Evolutionary conservation across 2,329 filamentous ascomycete genomes (phyloP).

Genomic region (Microsporum audouinii): DNA sequence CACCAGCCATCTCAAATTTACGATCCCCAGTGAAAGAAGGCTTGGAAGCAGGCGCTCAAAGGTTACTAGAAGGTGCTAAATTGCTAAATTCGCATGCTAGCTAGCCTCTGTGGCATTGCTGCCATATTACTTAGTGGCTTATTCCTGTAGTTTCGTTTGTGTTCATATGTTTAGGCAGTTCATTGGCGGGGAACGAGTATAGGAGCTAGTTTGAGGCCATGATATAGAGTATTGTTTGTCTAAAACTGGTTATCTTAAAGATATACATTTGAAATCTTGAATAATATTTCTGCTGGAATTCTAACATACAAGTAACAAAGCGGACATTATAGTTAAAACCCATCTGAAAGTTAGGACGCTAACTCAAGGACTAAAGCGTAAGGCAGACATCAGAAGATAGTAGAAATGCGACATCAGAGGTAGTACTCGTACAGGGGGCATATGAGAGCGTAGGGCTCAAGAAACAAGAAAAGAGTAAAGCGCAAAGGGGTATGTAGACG

Average conservation of each 20-base stretch:
- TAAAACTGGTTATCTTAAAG: not conserved
- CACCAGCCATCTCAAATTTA: not conserved
- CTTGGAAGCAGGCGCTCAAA: not conserved
- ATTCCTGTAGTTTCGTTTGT: no score
- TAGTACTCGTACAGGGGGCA: not conserved
- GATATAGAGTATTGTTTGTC: not conserved
- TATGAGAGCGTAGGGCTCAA: not conserved
- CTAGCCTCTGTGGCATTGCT: not conserved
- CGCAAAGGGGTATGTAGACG: slow-evolving; percentile 1
- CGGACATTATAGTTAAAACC: not conserved
- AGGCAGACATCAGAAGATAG: not conserved
- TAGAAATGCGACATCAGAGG: not conserved
- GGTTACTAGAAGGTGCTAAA: no score
- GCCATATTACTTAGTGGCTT: not conserved
- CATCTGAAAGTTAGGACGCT: not conserved
- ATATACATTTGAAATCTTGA: not conserved
- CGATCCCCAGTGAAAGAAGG: not conserved
- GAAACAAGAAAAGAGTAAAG: not conserved
- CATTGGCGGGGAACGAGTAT: not conserved
- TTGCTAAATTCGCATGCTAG: no score
- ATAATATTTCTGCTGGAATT: not conserved
- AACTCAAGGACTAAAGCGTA: not conserved
- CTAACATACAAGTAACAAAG: not conserved
- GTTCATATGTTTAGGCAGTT: not conserved
- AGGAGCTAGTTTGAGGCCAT: not conserved